Base-by-base conservation (phyloP, 257 asterid genomes). In the Ehretia macrophylla region DNA sequence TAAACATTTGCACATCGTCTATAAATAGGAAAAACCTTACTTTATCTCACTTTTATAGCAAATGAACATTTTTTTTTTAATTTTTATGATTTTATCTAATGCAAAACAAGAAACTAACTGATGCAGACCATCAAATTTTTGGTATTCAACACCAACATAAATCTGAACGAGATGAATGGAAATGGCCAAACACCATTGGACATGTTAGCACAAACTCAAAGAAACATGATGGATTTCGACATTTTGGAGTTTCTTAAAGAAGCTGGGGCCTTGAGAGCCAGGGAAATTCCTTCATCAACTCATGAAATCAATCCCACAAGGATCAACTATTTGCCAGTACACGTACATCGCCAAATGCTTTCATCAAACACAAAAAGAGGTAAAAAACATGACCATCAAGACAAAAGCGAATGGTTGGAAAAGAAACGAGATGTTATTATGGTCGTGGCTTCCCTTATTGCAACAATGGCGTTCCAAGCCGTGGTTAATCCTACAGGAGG, bases 61-160 rank as follows among this genome's bases (percentile, higher is more conserved):
- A 1, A 6, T 27, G 35, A 27, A 27, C 35, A 27, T 27, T 3
- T 27, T 27, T 27, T n/a, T 27, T 27, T 27, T n/a, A n/a, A n/a
- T n/a, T n/a, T n/a, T n/a, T n/a, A n/a, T n/a, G n/a, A n/a, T n/a
- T n/a, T n/a, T n/a, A n/a, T n/a, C n/a, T n/a, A n/a, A n/a, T n/a
- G n/a, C n/a, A n/a, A n/a, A n/a, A n/a, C n/a, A n/a, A n/a, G 35
- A 27, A 3, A 3, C 6, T 1, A 27, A 27, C 35, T 27, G 35
- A 27, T 73, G 77, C 83, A 83, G 91, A 74, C 65, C 5, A 51
- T 68, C 49, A 49, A 53, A 10, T 64, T 64, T 42, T 58, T 83
- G 64, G 63, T 65, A 16, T 17, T 44, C 10, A 1, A 51, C 73
- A 42, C 56, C 27, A 44, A 70, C 12, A 21, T 62, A 44, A 67